Conservation (phyloP, 2,329 filamentous ascomycete species). For the Aspergillus phoenicis region DNA sequence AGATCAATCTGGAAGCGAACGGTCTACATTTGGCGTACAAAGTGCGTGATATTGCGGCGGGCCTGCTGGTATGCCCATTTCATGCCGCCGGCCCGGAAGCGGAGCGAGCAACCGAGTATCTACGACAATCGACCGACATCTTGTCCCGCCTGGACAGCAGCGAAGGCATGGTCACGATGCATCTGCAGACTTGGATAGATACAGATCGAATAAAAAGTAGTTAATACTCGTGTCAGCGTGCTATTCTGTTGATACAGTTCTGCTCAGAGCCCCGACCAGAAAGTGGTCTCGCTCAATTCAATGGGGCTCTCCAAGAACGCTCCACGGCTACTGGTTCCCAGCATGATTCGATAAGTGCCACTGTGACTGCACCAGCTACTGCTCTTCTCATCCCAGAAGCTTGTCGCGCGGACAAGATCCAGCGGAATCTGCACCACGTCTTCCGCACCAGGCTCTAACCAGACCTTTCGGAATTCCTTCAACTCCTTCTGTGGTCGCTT, state of each 20-base stretch:
- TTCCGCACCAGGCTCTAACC: constrained; percentile 59
- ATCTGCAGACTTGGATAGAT: constrained; percentile 11
- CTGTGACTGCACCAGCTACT: constrained; percentile 6
- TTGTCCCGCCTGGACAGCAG: constrained; percentile 20
- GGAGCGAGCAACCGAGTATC: constrained; percentile 16
- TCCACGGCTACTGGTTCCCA: constrained; percentile 6
- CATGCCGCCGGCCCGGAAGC: constrained; percentile 20
- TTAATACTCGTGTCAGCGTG: neutral
- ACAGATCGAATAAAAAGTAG: neutral
- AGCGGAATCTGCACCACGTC: constrained; percentile 43
- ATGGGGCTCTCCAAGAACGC: neutral
- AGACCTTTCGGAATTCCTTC: constrained; percentile 64
- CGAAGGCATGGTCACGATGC: constrained; percentile 17
- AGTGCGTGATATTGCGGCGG: constrained; percentile 39
- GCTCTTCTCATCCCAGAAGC: constrained; percentile 12
- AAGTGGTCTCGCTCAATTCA: neutral
- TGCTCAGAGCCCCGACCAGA: constrained; percentile 5
- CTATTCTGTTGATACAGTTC: neutral
- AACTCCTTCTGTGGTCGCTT: constrained; percentile 53
- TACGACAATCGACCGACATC: constrained; percentile 16
- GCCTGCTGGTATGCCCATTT: constrained; percentile 39
- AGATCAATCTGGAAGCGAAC: constrained; percentile 37
- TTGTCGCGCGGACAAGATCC: constrained; percentile 5
- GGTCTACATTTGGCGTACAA: constrained; percentile 41
- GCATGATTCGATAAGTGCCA: neutral